Evolutionary conservation across 1,284 basidiomycete genomes (phyloP).

Genomic region (Porogramme epimiltina): DNA sequence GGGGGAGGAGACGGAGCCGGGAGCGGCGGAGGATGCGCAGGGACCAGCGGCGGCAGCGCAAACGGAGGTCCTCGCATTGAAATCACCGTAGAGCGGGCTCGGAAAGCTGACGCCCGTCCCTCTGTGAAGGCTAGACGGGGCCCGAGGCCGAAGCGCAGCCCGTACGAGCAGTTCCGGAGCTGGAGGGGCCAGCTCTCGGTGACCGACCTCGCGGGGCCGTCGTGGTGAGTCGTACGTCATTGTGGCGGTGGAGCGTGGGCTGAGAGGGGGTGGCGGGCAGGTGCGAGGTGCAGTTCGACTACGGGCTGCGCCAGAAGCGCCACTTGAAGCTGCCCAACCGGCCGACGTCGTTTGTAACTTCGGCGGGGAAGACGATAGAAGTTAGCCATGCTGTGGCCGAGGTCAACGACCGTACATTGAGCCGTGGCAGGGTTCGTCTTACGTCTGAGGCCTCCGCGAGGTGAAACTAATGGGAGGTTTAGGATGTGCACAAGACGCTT

Average conservation of each 20-base stretch:
- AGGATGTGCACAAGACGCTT: constrained; percentile 78
- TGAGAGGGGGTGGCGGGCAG: constrained; percentile 33
- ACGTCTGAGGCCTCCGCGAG: neutral
- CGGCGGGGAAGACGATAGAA: constrained; percentile 65
- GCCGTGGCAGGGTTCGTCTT: constrained; percentile 59
- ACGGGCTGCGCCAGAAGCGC: constrained; percentile 64
- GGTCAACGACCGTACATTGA: constrained; percentile 59
- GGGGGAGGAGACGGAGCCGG: neutral
- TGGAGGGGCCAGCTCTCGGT: constrained; percentile 35
- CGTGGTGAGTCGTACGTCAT: constrained; percentile 47
- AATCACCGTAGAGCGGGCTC: constrained; percentile 27
- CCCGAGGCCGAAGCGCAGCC: constrained; percentile 19
- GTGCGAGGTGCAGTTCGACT: constrained; percentile 82
- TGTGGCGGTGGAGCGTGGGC: too few species aligned
- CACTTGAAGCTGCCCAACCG: constrained; percentile 53
- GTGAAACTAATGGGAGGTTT: neutral
- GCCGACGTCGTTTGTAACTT: constrained; percentile 61
- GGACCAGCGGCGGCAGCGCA: neutral
- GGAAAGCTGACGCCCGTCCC: constrained; percentile 23
- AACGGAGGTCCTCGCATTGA: constrained; percentile 32
- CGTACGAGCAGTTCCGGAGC: constrained; percentile 27
- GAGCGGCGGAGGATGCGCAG: neutral
- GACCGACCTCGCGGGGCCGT: constrained; percentile 48
- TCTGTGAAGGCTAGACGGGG: constrained; percentile 20
- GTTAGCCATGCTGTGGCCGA: constrained; percentile 61